Base-by-base conservation (phyloP, 129 eudicot genomes). In the Saposhnikovia divaricata region DNA sequence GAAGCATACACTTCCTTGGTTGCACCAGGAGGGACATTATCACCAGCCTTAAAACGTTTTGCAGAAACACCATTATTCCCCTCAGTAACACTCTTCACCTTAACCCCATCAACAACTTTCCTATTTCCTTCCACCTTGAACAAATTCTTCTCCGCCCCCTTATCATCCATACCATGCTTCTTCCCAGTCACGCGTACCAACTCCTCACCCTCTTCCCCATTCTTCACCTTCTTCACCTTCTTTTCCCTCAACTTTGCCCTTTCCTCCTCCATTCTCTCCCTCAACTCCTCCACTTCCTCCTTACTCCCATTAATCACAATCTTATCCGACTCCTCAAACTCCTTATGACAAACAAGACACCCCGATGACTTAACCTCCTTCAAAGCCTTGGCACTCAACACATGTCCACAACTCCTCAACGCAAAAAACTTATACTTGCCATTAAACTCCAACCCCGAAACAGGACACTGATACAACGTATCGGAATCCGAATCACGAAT, bases 401-500 rank as follows among this genome's bases (percentile, higher is more conserved):
- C 97, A 82, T 94, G 98, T 31, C 98, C 98, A 69, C 98, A 94
- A 8, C 82, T 82, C 81, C 83, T 86, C 59, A 94, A 78, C 1
- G 97, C 96, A 16, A 85, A 89, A 69, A 94, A 94, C 77, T 89
- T 94, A 43, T 94, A 88, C 83, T 89, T 94, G 7, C 98, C 98
- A 68, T 94, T 94, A 34, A 91, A 94, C 86, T 94, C 97, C 57
- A 90, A 53, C 38, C 96, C 93, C 0, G 97, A 82, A 38, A 94
- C 77, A 12, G 97, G 98, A 50, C 98, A 94, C 86, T 91, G 93
- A 84, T 91, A 94, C 78, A 81, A 78, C 16, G 79, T 70, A 16
- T 73, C 80, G 42, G 45, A 50, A 55, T 55, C 83, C 19, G 72
- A 27, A 21, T 90, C 90, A 11, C 83, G 89, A 48, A 85, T 76